Base-by-base conservation (phyloP, 1,139 yeast species). In the Kodamaea suecica region DNA sequence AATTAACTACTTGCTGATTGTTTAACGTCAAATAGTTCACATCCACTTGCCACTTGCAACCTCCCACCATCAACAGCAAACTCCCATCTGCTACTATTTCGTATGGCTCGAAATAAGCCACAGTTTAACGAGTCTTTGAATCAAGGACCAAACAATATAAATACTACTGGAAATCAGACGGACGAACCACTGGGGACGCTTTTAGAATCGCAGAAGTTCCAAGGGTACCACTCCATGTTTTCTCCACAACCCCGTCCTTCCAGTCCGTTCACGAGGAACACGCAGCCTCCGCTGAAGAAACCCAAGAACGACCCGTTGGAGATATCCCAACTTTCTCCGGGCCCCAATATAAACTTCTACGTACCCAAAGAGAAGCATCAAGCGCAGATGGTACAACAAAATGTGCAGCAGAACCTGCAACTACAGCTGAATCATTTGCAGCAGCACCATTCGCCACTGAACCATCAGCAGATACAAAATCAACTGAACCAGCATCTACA, bases 71-170 rank as follows among this genome's bases (percentile, higher is more conserved):
- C n/a, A n/a, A n/a, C n/a, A n/a, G n/a, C n/a, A n/a, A n/a, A n/a
- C n/a, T n/a, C n/a, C n/a, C n/a, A n/a, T n/a, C n/a, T n/a, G n/a
- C n/a, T n/a, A n/a, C n/a, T n/a, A n/a, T 23, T 25, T 25, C 14
- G 28, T 35, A 44, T 44, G 48, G 45, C 37, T 30, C 44, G 35
- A 17, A 37, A 44, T 32, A 38, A 42, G 48, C 49, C 49, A 45
- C 49, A 45, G 45, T 45, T 42, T 33, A 38, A 35, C 17, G 23
- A 33, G 33, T 31, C 40, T 28, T 31, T 37, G 27, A 36, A 31
- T 14, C 32, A 32, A 36, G 34, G 31, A 14, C 13, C 34, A 14
- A 34, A 30, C 30, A 26, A 24, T 30, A 23, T 30, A 24, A 27
- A 27, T 21, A 27, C n/a, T 23, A 7, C 26, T 12, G 11, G n/a